Conservation (phyloP, 2,329 filamentous ascomycete genomes). For the Pseudogymnoascus sp. region DNA sequence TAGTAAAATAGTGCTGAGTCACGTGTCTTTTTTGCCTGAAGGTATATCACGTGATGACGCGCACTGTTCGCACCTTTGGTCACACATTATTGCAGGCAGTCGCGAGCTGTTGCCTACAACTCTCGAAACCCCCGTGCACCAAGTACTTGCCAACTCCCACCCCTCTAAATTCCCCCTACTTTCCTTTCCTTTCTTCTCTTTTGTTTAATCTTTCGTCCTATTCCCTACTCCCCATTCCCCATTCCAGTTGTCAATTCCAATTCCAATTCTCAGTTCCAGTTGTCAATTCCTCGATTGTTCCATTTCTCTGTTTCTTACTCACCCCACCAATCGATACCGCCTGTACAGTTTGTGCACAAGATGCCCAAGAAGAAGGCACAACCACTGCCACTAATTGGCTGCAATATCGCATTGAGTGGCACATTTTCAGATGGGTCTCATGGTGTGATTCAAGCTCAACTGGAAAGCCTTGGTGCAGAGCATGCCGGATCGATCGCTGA, state of each 20-base stretch:
- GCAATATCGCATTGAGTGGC: slow-evolving; percentile 50
- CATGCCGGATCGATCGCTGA: slow-evolving; percentile 40
- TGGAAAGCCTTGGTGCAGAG: slow-evolving; percentile 42
- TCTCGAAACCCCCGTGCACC: not conserved
- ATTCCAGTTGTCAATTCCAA: not conserved
- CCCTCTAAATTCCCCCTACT: not conserved
- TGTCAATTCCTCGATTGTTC: not conserved
- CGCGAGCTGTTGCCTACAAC: not conserved
- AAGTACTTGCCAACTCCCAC: not conserved
- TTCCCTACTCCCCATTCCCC: not conserved
- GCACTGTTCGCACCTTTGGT: not conserved
- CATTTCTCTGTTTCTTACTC: not conserved
- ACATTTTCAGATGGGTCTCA: slow-evolving; percentile 43
- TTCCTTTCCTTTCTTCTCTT: not conserved
- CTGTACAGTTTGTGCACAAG: not conserved
- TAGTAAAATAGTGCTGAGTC: no score
- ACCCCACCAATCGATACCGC: not conserved
- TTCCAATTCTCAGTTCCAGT: not conserved
- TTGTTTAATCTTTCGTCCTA: not conserved
- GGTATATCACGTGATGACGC: not conserved
- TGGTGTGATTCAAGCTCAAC: slow-evolving; percentile 33
- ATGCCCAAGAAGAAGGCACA: slow-evolving; percentile 10
- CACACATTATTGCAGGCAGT: not conserved
- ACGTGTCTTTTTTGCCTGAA: no score
- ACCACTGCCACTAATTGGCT: slow-evolving; percentile 37